Base-by-base conservation (phyloP, 345 rosid genomes). In the Arabidopsis suecica region DNA sequence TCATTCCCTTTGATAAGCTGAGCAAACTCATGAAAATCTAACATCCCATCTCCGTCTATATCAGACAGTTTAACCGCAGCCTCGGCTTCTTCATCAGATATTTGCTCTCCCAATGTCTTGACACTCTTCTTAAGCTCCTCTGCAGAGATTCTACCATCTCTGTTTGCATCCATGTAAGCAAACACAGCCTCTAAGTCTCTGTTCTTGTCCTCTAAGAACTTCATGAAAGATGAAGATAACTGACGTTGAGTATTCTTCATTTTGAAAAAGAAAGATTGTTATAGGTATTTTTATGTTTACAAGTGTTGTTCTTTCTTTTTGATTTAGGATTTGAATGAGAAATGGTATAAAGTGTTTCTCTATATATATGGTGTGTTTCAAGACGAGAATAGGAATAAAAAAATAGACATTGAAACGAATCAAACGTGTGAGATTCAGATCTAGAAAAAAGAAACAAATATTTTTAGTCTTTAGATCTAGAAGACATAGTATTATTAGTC, bases 71-170 rank as follows among this genome's bases (percentile, higher is more conserved):
- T 69, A 37, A 90, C 77, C 1, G 87, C 91, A 12, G 81, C 75
- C 69, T 81, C 82, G 0, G 88, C 93, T 60, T 86, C 91, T 72
- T 79, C 91, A 55, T 41, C 71, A 37, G 86, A 79, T 14, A 90
- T 63, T 58, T 72, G 64, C 50, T 84, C 88, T 53, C 91, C 96
- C 5, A 82, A 12, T 22, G 71, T 73, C 23, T 48, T 80, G 58
- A 86, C 72, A 69, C 90, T 84, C 74, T 80, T 76, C 62, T 78
- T 82, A 42, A 90, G 81, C 83, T 90, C 91, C 0, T 73, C 62
- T 0, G 90, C 72, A 0, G 93, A 84, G 41, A 90, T 84, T 67
- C 74, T 84, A 66, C 91, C 96, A 48, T 88, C 96, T 36, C 82
- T 69, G 68, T 90, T 79, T 69, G 83, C 86, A 30, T 90, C 96